phyloP scores from a whole-genome alignment of 129 eudicot species.

The Heracleum sosnowskyi region DNA sequence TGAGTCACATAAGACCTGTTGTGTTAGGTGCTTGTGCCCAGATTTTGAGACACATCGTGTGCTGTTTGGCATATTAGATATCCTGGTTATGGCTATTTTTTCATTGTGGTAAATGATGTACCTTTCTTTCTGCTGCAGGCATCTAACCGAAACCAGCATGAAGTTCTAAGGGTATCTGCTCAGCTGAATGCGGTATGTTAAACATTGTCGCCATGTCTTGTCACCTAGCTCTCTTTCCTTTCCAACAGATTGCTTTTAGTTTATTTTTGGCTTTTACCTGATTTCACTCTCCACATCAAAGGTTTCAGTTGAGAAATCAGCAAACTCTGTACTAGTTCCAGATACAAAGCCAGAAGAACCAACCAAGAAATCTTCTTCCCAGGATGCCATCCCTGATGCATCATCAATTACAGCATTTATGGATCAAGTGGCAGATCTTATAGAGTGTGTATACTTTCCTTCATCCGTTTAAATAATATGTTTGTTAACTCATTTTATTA shows the following conservation, averaged over 20 bases:
- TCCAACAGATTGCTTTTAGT: neutral
- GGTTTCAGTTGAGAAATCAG: conserved; percentile 38
- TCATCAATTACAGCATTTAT: conserved; percentile 59
- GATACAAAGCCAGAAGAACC: conserved; percentile 27
- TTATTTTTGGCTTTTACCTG: conserved; percentile 14
- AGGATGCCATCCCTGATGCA: conserved; percentile 43
- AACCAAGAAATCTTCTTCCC: conserved; percentile 20
- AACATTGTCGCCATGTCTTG: conserved; percentile 9
- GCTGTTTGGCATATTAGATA: neutral
- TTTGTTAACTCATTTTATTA: neutral
- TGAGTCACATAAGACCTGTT: neutral
- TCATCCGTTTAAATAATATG: neutral
- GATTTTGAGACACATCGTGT: neutral
- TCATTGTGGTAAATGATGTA: neutral
- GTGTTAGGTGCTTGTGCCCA: neutral
- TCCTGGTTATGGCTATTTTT: neutral
- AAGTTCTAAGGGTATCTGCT: conserved; percentile 43
- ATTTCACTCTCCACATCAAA: conserved; percentile 17
- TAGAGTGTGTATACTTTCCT: conserved; percentile 40
- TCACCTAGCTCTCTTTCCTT: conserved; percentile 11
- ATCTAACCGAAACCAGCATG: conserved; percentile 42
- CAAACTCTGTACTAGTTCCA: conserved; percentile 34
- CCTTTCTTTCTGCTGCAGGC: too few species aligned
- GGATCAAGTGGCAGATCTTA: conserved; percentile 78
- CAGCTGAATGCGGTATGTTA: conserved; percentile 53